A percentile compares a stretch with the other conserved stretches of the same genome.
phyloP scores from a whole-genome alignment of 1,284 basidiomycete species.

The Psilocybe mexicana region DNA sequence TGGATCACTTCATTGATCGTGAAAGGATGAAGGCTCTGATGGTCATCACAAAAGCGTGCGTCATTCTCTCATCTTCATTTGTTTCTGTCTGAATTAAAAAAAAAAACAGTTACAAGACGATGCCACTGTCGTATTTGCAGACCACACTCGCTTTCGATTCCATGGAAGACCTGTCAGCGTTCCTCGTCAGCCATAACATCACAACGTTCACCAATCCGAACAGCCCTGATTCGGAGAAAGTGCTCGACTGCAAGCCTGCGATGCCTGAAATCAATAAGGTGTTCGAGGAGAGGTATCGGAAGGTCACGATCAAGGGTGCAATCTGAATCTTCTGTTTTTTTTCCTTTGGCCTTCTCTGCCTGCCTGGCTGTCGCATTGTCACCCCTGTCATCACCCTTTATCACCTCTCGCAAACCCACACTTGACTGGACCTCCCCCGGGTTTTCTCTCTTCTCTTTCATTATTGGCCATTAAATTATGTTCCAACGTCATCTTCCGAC shows the following conservation, averaged over 20 bases:
- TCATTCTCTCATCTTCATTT: slow-evolving; percentile 4
- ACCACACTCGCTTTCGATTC: slow-evolving; percentile 75
- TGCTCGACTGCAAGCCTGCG: slow-evolving; percentile 67
- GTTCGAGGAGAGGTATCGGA: slow-evolving; percentile 77
- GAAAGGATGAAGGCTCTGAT: slow-evolving; percentile 88
- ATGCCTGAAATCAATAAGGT: slow-evolving; percentile 52
- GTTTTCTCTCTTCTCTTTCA: background rate
- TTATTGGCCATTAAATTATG: background rate
- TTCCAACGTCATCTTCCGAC: too few species aligned
- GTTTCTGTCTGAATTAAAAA: background rate
- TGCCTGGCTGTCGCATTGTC: background rate
- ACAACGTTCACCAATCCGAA: slow-evolving; percentile 65
- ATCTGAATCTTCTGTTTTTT: slow-evolving; percentile 37
- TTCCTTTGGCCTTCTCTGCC: background rate
- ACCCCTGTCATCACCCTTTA: background rate
- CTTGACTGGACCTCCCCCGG: too few species aligned
- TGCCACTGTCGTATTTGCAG: slow-evolving; percentile 79
- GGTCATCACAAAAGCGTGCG: slow-evolving; percentile 91
- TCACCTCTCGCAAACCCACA: background rate
- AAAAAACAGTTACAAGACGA: slow-evolving; percentile 66
- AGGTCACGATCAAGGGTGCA: slow-evolving; percentile 73
- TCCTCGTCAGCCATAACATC: slow-evolving; percentile 66
- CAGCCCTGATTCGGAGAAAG: slow-evolving; percentile 57
- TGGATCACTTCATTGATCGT: slow-evolving; percentile 97
- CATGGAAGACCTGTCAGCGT: slow-evolving; percentile 79